Evolutionary conservation across 129 eudicot species (phyloP).

Genomic region (Lactuca saligna): DNA sequence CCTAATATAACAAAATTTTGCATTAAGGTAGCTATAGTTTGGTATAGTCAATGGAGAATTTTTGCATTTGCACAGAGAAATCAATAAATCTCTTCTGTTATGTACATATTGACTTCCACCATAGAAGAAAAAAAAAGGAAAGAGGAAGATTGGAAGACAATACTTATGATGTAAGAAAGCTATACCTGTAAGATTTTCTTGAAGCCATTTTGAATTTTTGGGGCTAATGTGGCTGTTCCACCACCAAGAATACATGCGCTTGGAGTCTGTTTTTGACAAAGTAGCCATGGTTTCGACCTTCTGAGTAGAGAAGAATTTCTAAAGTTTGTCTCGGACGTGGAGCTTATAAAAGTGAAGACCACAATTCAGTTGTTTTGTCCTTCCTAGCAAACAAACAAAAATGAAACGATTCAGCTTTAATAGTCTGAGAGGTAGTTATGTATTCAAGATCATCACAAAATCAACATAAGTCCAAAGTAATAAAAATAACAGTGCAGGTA

Average conservation of each 20-base stretch:
- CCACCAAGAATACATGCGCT: slow-evolving; percentile 96
- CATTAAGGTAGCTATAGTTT: not conserved
- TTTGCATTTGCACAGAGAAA: slow-evolving; percentile 6
- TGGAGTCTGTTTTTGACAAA: slow-evolving; percentile 45
- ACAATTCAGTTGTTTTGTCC: slow-evolving; percentile 11
- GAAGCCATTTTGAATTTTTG: slow-evolving; percentile 95
- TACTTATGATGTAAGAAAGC: not conserved
- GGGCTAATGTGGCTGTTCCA: slow-evolving; percentile 99
- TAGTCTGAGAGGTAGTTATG: not conserved
- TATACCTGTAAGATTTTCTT: slow-evolving; percentile 90
- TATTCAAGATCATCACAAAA: not conserved
- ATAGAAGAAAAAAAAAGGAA: not conserved
- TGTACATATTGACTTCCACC: slow-evolving; percentile 5
- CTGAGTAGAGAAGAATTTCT: not conserved
- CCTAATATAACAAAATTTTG: not conserved
- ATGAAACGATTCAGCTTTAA: slow-evolving; percentile 6
- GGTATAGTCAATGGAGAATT: not conserved
- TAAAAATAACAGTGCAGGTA: not conserved
- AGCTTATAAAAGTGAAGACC: not conserved
- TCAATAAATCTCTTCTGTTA: not conserved
- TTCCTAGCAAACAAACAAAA: slow-evolving; percentile 28
- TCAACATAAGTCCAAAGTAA: not conserved
- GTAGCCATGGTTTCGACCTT: slow-evolving; percentile 55
- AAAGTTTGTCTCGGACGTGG: slow-evolving; percentile 2
- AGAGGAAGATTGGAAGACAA: no score